Conservation (phyloP, 2,329 filamentous ascomycete species). For the Pseudogymnoascus sp. region DNA sequence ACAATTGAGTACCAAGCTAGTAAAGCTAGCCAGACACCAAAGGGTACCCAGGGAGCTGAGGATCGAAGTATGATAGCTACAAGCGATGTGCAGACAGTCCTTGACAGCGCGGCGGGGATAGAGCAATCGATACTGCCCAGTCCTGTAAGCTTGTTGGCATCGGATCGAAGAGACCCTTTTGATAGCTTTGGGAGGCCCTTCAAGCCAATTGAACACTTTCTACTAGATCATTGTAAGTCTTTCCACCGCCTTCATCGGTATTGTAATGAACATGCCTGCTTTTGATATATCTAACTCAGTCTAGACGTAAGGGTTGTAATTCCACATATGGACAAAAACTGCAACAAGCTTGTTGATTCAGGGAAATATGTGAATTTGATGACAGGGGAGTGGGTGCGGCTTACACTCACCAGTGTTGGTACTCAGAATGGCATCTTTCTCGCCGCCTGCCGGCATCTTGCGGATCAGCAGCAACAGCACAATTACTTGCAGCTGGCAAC, state of each 20-base stretch:
- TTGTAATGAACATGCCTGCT: not conserved
- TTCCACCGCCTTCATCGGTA: not conserved
- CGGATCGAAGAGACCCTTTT: not conserved
- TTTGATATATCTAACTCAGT: not conserved
- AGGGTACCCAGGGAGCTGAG: not conserved
- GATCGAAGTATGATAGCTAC: not conserved
- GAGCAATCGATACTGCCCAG: not conserved
- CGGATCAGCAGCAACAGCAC: conserved; percentile 1
- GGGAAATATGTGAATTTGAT: conserved; percentile 11
- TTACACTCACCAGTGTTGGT: conserved; percentile 12
- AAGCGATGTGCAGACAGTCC: not conserved
- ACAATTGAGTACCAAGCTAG: conserved; percentile 11
- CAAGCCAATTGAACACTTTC: not conserved
- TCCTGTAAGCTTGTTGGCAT: not conserved
- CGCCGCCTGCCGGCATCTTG: conserved; percentile 15
- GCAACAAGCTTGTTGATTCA: not conserved
- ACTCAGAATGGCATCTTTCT: conserved; percentile 14
- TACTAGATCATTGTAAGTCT: not conserved
- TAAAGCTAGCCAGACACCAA: not conserved
- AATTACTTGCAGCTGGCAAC: conserved; percentile 12
- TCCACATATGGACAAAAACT: conserved; percentile 4
- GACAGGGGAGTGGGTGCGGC: conserved; percentile 15
- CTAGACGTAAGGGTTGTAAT: conserved; percentile 14
- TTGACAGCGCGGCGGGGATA: not conserved
- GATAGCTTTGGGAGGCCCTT: not conserved